Evolutionary conservation across 495 filamentous ascomycete species (phyloP), one percentile per base, ranked within the genome.

Genomic region (Cetradonia linearis): DNA sequence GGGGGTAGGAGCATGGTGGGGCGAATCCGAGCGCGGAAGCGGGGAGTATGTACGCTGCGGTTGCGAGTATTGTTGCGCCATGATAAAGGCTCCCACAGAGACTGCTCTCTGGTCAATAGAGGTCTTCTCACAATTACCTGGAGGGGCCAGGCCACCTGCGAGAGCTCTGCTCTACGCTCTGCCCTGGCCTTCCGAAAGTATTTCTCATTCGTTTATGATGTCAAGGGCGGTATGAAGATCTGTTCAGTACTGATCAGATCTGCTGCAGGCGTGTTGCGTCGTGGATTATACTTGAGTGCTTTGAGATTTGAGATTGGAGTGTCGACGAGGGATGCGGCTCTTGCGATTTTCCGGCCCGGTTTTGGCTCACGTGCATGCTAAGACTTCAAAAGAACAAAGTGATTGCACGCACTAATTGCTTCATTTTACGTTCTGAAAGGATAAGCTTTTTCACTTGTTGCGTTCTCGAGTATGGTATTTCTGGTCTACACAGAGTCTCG

Each of bases 31-130:
- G 28, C 73, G 73, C 40, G 76, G 80, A 50, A 78, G 75, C 63
- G 79, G 80, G 23, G 81, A 83, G 69, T 78, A 82, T 31, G 76
- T 71, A 52, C 77, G 73, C 31, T 70, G 69, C 37, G 76, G 49
- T 28, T 61, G 57, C 25, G 77, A 77, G 56, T 82, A 81, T 60
- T 81, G 81, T 76, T 87, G 84, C 66, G 83, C 82, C 85, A 87
- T 88, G 69, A 55, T 74, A 73, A 55, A 25, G 46, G 28, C 16
- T 13, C 52, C 47, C 10, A 30, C 38, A 27, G 9, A 31, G 11
- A 13, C 11, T 47, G 10, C 30, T 44, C 38, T 25, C n/a, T 13
- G 23, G 30, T 44, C 33, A 34, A 27, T 46, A 30, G 11, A 37
- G 31, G 59, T 34, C 50, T 54, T 33, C 38, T 44, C 49, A 61